Evolutionary conservation across 1,139 yeast genomes (phyloP), one percentile per base, ranked within the genome.

Genomic region (Taphrina communis): DNA sequence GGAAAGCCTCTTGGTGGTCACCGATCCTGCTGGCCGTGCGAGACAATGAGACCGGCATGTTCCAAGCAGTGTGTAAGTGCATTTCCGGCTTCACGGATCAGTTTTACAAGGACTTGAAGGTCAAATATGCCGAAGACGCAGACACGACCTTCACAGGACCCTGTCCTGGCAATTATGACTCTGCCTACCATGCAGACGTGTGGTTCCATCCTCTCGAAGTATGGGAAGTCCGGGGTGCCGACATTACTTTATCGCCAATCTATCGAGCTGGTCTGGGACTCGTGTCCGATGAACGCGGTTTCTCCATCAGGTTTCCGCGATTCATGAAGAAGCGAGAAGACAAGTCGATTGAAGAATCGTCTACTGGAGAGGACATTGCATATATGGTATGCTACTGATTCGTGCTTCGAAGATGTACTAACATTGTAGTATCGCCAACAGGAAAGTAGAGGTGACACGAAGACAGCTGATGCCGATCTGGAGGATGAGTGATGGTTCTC

Each of bases 181-280:
- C 67, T 19, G 61, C 67, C 31, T 50, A 39, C 19, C 67, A 63
- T 44, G 61, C 68, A 14, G 95, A 94, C 8, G 39, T 53, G 8
- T 94, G 99, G 99, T 90, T 94, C 76, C 97, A 94, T 75, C 98
- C 99, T 2, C 84, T 88, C 0, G 80, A 83, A 61, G 83, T 94
- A 6, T 93, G 96, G 81, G 99, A 94, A 78, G 97, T 94, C 0
- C 83, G 92, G 71, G 90, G 97, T 0, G 99, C 99, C 0, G 99
- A 94, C 79, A 82, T 94, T 67, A 91, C 97, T 0, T 83, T 94
- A 69, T 89, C 97, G 66, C 99, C 99, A 0, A 82, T 92, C 11
- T 94, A 94, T 78, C 92, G 91, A 75, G 97, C 98, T 0, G 98
- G 73, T 6, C 57, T 72, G 25, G 60, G 71, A 12, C 55, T 65